phyloP scores from a whole-genome alignment of 148 eudicot species.

The Amaranthus hypochondriacus region DNA sequence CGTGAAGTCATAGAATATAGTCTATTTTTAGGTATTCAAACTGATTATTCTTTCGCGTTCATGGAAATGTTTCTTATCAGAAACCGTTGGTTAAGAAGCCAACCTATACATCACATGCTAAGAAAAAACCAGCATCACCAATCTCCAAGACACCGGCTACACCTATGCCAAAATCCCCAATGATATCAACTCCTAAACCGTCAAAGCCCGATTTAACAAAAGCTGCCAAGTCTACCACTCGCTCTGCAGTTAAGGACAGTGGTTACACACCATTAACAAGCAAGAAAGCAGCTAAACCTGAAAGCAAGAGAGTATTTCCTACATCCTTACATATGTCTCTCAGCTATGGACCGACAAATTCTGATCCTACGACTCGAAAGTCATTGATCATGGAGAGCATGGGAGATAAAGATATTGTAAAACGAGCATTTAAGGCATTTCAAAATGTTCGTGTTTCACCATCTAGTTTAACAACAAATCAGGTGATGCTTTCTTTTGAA shows the following conservation, averaged over 20 bases:
- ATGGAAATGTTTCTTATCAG: constrained; percentile 28
- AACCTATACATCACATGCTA: constrained; percentile 25
- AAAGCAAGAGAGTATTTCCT: constrained; percentile 45
- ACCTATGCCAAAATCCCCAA: constrained; percentile 31
- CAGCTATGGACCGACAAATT: constrained; percentile 42
- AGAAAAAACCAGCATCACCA: constrained; percentile 46
- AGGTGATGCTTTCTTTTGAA: constrained; percentile 33
- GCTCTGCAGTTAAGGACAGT: constrained; percentile 33
- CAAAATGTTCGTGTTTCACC: constrained; percentile 37
- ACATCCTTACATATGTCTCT: constrained; percentile 75
- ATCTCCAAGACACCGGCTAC: constrained; percentile 23
- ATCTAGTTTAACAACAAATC: constrained; percentile 32
- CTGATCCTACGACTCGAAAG: constrained; percentile 45
- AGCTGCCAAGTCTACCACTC: constrained; percentile 32
- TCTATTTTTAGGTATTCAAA: no score
- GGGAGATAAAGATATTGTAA: constrained; percentile 97
- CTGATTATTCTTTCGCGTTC: constrained; percentile 9
- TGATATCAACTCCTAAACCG: constrained; percentile 37
- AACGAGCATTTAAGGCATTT: constrained; percentile 81
- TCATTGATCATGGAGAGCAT: constrained; percentile 87
- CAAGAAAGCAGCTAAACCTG: constrained; percentile 37
- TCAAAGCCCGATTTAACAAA: constrained; percentile 38
- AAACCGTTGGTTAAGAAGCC: constrained; percentile 38
- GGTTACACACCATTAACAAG: constrained; percentile 30
- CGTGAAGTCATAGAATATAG: no score